A percentile compares a stretch with the other conserved stretches of the same genome.
phyloP scores from a whole-genome alignment of 495 filamentous ascomycete genomes.

The Cetradonia linearis region DNA sequence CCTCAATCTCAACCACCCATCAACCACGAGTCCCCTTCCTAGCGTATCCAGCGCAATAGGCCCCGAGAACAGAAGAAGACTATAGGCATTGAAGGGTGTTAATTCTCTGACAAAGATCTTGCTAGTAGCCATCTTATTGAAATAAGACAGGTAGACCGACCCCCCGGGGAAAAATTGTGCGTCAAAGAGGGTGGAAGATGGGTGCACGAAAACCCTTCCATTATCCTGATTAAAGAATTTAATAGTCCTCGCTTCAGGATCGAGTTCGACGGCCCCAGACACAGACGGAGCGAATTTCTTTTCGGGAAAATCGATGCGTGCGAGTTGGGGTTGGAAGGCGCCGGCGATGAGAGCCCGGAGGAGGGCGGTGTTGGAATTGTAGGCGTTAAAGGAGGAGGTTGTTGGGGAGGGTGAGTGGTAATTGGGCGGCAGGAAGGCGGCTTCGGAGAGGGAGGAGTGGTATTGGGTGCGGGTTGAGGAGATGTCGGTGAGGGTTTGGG shows the following conservation, averaged over 20 bases:
- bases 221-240: constrained; percentile 83
- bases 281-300: constrained; percentile 83
- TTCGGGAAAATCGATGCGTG: constrained; percentile 82
- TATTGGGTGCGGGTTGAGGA: constrained; percentile 77
- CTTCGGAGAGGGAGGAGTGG: constrained; percentile 73
- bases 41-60: constrained; percentile 75
- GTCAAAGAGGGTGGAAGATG: constrained; percentile 73
- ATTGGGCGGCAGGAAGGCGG: constrained; percentile 58
- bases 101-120: constrained; percentile 83
- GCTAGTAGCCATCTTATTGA: constrained; percentile 79
- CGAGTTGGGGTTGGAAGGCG: constrained; percentile 83
- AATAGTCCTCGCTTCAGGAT: constrained; percentile 85
- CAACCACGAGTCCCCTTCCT: constrained; percentile 79
- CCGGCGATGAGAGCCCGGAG: constrained; percentile 82
- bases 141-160: constrained; percentile 69
- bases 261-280: constrained; percentile 78
- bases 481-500: constrained; percentile 77
- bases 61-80: constrained; percentile 82
- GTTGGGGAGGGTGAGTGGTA: constrained; percentile 31
- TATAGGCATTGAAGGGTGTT: constrained; percentile 89
- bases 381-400: constrained; percentile 33
- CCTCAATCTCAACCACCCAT: constrained; percentile 81
- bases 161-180: constrained; percentile 61
- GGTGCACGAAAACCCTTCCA: constrained; percentile 86
- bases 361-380: constrained; percentile 46